Evolutionary conservation across 768 basidiomycete genomes (phyloP).

Genomic region (Tylopilus vinaceipallidus): DNA sequence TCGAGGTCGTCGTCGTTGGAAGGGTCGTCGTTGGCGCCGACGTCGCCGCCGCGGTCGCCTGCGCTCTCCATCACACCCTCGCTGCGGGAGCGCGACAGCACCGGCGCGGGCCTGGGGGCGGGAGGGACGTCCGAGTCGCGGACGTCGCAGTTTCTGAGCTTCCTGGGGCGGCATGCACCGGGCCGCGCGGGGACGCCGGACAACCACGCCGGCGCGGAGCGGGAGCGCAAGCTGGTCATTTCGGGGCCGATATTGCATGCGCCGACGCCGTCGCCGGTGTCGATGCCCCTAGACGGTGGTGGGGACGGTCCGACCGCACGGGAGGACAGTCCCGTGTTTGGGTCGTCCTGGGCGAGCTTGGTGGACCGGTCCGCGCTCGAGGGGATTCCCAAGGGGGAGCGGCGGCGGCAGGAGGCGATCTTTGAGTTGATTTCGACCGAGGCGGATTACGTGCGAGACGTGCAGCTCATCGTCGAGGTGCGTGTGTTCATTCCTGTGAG

Average conservation of each 20-base stretch:
- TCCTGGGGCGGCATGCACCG: conserved; percentile 55
- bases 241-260: conserved; percentile 62
- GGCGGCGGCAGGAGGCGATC: conserved; percentile 91
- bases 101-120: not conserved
- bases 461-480: conserved; percentile 91
- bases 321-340: conserved; percentile 58
- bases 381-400: conserved; percentile 73
- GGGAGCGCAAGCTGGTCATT: conserved; percentile 51
- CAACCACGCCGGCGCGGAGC: conserved; percentile 28
- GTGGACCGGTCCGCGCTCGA: conserved; percentile 83
- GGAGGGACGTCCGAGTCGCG: conserved; percentile 33
- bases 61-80: conserved; percentile 31
- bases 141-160: conserved; percentile 52
- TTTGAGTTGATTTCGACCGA: conserved; percentile 96
- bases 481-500: conserved; percentile 26
- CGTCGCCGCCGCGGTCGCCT: conserved; percentile 44
- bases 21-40: conserved; percentile 28
- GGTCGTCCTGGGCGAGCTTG: conserved; percentile 88
- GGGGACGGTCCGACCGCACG: conserved; percentile 32
- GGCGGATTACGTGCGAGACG: conserved; percentile 81
- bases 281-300: not conserved
- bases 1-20: conserved; percentile 70
- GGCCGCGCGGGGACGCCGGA: conserved; percentile 46
- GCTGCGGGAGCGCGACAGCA: conserved; percentile 24
- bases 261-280: conserved; percentile 20